Base-by-base conservation (phyloP, 2,329 filamentous ascomycete species). In the Alternaria arborescens region DNA sequence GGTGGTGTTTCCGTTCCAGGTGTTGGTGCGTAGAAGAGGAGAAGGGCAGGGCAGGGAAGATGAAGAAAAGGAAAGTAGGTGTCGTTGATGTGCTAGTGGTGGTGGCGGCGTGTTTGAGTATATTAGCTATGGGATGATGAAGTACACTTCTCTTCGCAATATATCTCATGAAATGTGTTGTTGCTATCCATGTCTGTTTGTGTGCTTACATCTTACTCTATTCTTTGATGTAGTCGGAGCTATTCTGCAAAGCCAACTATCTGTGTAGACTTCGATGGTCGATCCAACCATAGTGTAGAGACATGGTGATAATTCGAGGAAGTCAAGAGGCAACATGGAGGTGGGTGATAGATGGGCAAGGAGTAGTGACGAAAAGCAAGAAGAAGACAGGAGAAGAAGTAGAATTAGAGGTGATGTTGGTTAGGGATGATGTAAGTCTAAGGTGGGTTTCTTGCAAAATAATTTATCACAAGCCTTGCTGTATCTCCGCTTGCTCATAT, bases 291-390 rank as follows among this genome's bases (percentile, higher is more conserved):
- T 24, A 24, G 24, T 26, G 24, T 14, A 12, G 18, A 4, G 28
- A 30, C 28, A 0, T 30, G 0, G 24, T 0, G 24, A 0, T 26
- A 26, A 7, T 0, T 26, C 0, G 3, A 0, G 8, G 10, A 30
- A 30, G 11, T 30, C 10, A 0, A 11, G 11, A 30, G 28, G 8
- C 5, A 3, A 0, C 4, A 30, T 30, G 0, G 28, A 0, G 3
- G 11, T 12, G 11, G 28, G 1, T 30, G 28, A 1, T 30, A 12
- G 1, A 30, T 30, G 28, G 0, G 11, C 28, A 12, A 30, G 1
- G 11, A 11, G 28, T 12, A 0, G 28, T 11, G 5, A 30, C 10
- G 28, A 2, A 7, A 12, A 34, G 12, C 1, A 34, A 34, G 32
- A 6, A 20, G 20, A 20, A 20, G 4, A 22, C 3, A 5, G 22